phyloP scores from a whole-genome alignment of 192 early-diverging fungal species.

The Mortierella antarctica region DNA sequence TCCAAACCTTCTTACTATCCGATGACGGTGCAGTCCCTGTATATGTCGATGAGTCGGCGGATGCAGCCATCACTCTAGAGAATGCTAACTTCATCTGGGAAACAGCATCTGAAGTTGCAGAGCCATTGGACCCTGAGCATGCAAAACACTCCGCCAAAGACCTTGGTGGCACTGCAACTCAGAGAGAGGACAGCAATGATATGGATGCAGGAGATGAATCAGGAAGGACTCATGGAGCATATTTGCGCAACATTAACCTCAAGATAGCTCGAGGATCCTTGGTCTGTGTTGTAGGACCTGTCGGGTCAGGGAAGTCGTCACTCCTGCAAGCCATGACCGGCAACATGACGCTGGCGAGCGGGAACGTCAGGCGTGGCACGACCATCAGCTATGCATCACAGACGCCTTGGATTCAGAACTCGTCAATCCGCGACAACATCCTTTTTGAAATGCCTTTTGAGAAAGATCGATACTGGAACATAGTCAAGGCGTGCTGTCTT shows the following conservation, averaged over 20 bases:
- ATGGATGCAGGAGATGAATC: neutral
- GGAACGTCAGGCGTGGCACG: slow-evolving; percentile 18
- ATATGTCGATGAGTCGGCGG: no score
- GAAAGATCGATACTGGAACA: slow-evolving; percentile 60
- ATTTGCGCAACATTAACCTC: slow-evolving; percentile 41
- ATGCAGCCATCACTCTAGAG: slow-evolving; percentile 35
- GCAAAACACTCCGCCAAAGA: no score
- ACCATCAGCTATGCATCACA: slow-evolving; percentile 73
- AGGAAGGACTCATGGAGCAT: neutral
- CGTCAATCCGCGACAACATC: slow-evolving; percentile 77
- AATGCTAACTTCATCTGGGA: slow-evolving; percentile 50
- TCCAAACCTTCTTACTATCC: slow-evolving; percentile 34
- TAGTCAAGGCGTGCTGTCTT: slow-evolving; percentile 67
- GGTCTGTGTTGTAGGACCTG: slow-evolving; percentile 62
- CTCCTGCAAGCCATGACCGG: slow-evolving; percentile 64
- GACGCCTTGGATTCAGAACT: slow-evolving; percentile 70
- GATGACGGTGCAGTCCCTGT: slow-evolving; percentile 3
- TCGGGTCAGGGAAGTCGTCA: slow-evolving; percentile 70
- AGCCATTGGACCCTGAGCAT: neutral
- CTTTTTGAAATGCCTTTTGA: slow-evolving; percentile 69
- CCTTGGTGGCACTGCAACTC: neutral
- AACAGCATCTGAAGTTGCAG: no score
- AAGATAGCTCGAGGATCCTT: slow-evolving; percentile 35
- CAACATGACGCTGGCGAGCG: slow-evolving; percentile 53
- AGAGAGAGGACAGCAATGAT: neutral